Evolutionary conservation across 257 asterid genomes (phyloP), one percentile per base, ranked within the genome.

Genomic region (Cruciata laevipes): DNA sequence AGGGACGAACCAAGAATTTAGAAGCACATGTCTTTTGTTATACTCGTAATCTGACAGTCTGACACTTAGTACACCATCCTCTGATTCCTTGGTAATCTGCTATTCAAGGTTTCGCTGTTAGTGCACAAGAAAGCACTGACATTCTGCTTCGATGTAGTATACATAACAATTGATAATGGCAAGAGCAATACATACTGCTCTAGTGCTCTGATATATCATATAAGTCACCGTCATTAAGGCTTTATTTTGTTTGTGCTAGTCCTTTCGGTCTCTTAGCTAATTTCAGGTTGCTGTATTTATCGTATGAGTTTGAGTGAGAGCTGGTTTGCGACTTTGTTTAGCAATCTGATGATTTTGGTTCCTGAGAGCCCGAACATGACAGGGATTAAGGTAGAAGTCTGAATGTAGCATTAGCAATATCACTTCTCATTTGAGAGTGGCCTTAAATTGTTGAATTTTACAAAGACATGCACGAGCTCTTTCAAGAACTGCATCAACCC

Each of bases 401-500:
- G 21, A 47, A 47, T 47, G 20, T 16, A 47, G 55, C 55, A 47
- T 14, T 16, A 27, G 42, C 20, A 21, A 56, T 56, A 21, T 6
- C 18, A 13, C 20, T 24, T 2, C 3, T 69, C 67, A 71, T 42
- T 20, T 31, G 47, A 80, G 71, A 63, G 78, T 73, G 51, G 81
- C 74, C 75, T 84, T 86, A 55, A 86, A 78, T 63, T 35, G 77
- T 64, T 76, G 91, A 61, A 88, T 83, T 68, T 86, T 86, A 5
- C 25, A 68, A 18, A 88, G 87, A 71, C 94, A 88, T 59, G 71
- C 74, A 13, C 70, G 82, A 20, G 96, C 94, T 71, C 80, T 88
- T 38, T 81, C 71, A 32, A 86, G 42, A 12, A 81, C 86, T 16
- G 63, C 84, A 78, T 83, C 96, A 58, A 79, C 76, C 79, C 83